Conservation (phyloP, 2,329 filamentous ascomycete species). For the Cadophora gregata region DNA sequence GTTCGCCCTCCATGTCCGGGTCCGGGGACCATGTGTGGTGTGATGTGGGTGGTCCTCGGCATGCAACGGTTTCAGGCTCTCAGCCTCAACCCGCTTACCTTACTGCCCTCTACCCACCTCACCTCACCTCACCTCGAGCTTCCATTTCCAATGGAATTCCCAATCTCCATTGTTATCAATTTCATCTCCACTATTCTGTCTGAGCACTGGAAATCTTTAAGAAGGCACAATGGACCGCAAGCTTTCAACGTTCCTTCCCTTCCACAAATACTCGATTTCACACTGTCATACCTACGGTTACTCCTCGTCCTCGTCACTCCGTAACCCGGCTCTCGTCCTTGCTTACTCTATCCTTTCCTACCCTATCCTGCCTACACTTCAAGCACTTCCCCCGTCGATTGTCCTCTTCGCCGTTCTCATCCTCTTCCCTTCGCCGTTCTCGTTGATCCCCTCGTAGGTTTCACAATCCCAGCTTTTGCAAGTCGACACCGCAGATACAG, state of each 20-base stretch:
- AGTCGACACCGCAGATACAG: conserved; percentile 4
- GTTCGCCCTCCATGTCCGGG: conserved; percentile 6
- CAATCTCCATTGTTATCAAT: neutral
- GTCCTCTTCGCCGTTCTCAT: neutral
- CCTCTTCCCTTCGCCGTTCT: conserved; percentile 13
- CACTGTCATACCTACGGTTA: neutral
- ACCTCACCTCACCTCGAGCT: neutral
- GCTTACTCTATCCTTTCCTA: too few species aligned
- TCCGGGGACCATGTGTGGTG: conserved; percentile 17
- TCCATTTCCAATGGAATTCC: too few species aligned
- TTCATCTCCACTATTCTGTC: too few species aligned
- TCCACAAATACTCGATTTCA: conserved; percentile 7
- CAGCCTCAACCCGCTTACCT: conserved; percentile 12
- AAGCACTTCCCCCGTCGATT: neutral
- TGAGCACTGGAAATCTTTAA: conserved; percentile 1
- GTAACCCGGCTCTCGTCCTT: neutral
- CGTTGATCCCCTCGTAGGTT: neutral
- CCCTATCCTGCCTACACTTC: too few species aligned
- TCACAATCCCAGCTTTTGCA: neutral
- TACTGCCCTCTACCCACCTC: neutral
- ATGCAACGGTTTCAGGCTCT: conserved; percentile 16
- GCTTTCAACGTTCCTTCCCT: conserved; percentile 1
- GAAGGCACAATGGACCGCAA: neutral
- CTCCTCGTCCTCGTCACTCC: conserved; percentile 4
- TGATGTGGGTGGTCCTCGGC: too few species aligned